Conservation (phyloP, 495 filamentous ascomycete genomes). For the Rhizodiscina lignyota region DNA sequence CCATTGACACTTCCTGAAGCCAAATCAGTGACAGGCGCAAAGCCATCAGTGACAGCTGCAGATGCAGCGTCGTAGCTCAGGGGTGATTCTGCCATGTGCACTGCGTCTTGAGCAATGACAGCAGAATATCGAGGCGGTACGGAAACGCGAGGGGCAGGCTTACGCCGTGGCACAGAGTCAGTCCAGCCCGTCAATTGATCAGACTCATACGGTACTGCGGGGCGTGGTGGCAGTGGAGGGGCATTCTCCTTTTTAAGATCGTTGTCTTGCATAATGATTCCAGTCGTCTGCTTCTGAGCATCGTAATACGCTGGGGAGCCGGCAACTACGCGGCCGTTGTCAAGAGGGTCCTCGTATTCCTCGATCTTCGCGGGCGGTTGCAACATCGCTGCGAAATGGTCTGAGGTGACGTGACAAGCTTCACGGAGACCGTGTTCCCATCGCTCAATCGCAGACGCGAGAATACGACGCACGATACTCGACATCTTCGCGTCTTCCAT, state of each 20-base stretch:
- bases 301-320: conserved; percentile 2
- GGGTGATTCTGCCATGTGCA: conserved; percentile 16
- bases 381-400: conserved; percentile 14
- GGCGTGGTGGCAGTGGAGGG: conserved; percentile 18
- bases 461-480: conserved; percentile 23
- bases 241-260: conserved; percentile 2
- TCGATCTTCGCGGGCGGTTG: conserved; percentile 11
- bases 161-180: conserved; percentile 8
- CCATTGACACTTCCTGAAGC: conserved; percentile 5
- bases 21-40: conserved; percentile 8
- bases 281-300: conserved; percentile 12
- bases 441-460: conserved; percentile 23
- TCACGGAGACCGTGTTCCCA: conserved; percentile 19
- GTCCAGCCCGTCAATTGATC: not conserved
- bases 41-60: conserved; percentile 15
- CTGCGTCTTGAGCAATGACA: conserved; percentile 7
- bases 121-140: conserved; percentile 20
- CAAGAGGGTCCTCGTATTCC: conserved; percentile 25
- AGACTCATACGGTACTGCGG: conserved; percentile 4
- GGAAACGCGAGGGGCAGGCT: conserved; percentile 16
- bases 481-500: conserved; percentile 30
- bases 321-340: conserved; percentile 6
- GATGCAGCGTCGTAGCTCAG: conserved; percentile 8
- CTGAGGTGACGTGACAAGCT: conserved; percentile 11
- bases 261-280: conserved; percentile 19